These are phyloP conservation scores for Danielozyma ontarioensis DNA, from an alignment of 805 yeast genomes.

Conservation along the genomic window DNA sequence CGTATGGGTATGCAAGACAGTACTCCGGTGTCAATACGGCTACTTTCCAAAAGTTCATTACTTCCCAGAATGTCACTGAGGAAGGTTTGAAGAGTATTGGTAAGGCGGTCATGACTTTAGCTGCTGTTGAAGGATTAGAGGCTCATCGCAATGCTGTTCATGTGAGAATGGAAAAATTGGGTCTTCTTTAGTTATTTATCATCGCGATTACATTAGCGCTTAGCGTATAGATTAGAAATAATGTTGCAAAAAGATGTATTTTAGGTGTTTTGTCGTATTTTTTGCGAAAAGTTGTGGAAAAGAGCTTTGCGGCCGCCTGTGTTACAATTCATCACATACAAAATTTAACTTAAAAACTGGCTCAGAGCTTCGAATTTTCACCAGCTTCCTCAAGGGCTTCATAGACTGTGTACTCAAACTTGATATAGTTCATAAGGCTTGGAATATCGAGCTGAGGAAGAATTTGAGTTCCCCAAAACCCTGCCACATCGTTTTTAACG, in stretches of 20 bases:
- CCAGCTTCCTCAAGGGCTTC: conserved; percentile 3
- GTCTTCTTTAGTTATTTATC: conserved; percentile 34
- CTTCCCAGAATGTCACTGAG: conserved; percentile 85
- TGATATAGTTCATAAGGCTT: conserved; percentile 11
- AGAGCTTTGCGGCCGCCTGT: too few species aligned
- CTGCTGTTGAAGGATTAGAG: conserved; percentile 94
- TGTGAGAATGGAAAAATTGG: conserved; percentile 82
- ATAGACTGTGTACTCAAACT: conserved; percentile 24
- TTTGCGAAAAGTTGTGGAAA: too few species aligned
- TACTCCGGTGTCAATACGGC: conserved; percentile 96
- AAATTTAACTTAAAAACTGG: too few species aligned
- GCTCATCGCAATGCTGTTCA: conserved; percentile 97
- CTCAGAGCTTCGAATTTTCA: not conserved
- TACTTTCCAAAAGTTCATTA: conserved; percentile 91
- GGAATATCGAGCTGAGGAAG: conserved; percentile 26
- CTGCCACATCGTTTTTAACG: conserved; percentile 30
- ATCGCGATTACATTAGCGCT: too few species aligned
- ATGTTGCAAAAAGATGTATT: too few species aligned
- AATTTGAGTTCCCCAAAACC: conserved; percentile 35
- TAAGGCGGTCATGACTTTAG: conserved; percentile 92
- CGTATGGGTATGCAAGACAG: conserved; percentile 97
- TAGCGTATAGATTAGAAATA: too few species aligned
- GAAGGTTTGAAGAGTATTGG: conserved; percentile 87
- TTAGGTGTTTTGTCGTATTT: too few species aligned
- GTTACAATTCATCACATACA: too few species aligned